A percentile compares a stretch with the other conserved stretches of the same genome.
phyloP scores from a whole-genome alignment of 108 stramenopile species.

The Cyclotella kingstonii region DNA sequence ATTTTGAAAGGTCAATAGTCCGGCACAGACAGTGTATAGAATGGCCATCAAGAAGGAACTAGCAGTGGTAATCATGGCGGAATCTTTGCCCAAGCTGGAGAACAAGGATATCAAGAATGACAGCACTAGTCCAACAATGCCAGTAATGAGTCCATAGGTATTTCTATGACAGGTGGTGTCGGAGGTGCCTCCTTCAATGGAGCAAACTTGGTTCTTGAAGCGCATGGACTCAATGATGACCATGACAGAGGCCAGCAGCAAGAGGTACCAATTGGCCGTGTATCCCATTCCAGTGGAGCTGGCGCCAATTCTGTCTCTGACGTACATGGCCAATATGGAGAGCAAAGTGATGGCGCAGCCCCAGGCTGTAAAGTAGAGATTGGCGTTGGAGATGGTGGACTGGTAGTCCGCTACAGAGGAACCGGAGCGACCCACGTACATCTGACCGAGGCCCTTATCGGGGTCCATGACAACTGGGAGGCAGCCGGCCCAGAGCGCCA shows the following conservation, averaged over 20 bases:
- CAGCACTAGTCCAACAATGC: conserved; percentile 31
- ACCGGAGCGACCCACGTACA: conserved; percentile 37
- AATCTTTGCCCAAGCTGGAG: conserved; percentile 38
- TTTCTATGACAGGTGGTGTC: conserved; percentile 31
- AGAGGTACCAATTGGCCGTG: conserved; percentile 40
- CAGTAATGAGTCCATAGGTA: conserved; percentile 41
- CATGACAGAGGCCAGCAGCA: conserved; percentile 36
- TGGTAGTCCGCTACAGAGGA: conserved; percentile 24
- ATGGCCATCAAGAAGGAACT: conserved; percentile 33
- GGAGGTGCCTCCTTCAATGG: conserved; percentile 25
- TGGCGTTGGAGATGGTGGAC: conserved; percentile 43
- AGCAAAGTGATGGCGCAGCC: conserved; percentile 23
- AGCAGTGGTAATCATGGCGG: conserved; percentile 37
- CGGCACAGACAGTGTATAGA: conserved; percentile 41
- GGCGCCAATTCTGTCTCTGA: conserved; percentile 31
- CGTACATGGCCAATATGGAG: conserved; percentile 33
- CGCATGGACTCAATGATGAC: conserved; percentile 42
- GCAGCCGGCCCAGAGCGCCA: conserved; percentile 30
- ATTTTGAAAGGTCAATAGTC: conserved; percentile 40
- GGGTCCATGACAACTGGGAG: conserved; percentile 45
- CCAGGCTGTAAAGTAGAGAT: conserved; percentile 38
- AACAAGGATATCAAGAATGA: conserved; percentile 42
- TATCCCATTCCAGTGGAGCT: conserved; percentile 29
- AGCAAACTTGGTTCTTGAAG: conserved; percentile 45
- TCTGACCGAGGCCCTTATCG: conserved; percentile 37